Evolutionary conservation across 345 rosid species (phyloP).

Genomic region (Salix viminalis): DNA sequence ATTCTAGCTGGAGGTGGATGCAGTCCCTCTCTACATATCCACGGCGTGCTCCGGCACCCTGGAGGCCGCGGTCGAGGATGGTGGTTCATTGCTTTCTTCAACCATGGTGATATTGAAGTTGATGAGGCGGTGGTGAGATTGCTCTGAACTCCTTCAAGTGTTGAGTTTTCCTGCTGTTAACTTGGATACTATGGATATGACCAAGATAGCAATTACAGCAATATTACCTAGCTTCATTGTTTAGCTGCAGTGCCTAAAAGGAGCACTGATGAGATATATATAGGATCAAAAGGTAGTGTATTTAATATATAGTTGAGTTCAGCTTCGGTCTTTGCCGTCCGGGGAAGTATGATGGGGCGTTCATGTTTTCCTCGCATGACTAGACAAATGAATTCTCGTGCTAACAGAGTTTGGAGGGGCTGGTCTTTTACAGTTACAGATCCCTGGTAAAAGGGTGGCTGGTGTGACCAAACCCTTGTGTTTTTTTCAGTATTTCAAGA

Average conservation of each 20-base stretch:
- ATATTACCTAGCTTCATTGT: conserved; percentile 14
- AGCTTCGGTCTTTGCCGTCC: neutral
- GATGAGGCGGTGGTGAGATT: conserved; percentile 6
- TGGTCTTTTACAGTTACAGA: conserved; percentile 7
- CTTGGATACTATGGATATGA: conserved; percentile 1
- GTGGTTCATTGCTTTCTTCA: conserved; percentile 19
- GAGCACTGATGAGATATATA: neutral
- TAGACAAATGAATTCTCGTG: conserved; percentile 14
- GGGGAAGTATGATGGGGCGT: neutral
- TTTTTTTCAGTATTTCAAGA: neutral
- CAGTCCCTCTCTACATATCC: conserved; percentile 38
- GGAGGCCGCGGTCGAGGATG: conserved; percentile 5
- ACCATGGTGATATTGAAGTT: conserved; percentile 35
- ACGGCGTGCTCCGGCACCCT: conserved; percentile 40
- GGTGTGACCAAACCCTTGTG: neutral
- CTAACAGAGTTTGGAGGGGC: conserved; percentile 12
- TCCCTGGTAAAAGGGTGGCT: neutral
- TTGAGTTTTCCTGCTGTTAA: conserved; percentile 3
- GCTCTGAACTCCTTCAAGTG: neutral
- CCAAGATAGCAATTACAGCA: conserved; percentile 5
- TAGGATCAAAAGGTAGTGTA: neutral
- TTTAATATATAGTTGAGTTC: neutral
- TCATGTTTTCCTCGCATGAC: conserved; percentile 42
- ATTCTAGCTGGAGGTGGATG: conserved; percentile 20
- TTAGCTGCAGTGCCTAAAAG: neutral